These are phyloP conservation scores for Picea glauca DNA, from an alignment of 75 land plant genomes.

Conservation along the genomic window DNA sequence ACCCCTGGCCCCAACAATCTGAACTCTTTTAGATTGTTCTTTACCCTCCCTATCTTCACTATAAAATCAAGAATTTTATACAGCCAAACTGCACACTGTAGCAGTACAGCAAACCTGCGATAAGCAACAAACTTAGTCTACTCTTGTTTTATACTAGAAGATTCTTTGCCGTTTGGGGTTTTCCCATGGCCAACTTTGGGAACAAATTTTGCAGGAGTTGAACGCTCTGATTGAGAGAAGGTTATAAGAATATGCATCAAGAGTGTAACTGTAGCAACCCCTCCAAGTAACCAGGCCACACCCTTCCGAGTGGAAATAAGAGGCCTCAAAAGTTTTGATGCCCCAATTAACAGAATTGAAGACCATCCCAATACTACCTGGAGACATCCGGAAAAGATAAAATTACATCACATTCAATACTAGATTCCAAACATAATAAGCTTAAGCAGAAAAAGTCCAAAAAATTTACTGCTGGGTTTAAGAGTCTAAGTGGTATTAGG, in stretches of 20 bases:
- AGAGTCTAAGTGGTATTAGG: neutral
- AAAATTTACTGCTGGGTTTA: neutral
- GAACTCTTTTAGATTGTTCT: neutral
- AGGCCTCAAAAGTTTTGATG: constrained; percentile 28
- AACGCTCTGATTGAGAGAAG: constrained; percentile 81
- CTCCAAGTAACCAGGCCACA: constrained; percentile 42
- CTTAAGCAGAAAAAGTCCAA: neutral
- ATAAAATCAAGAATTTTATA: constrained; percentile 1
- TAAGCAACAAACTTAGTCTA: constrained; percentile 1
- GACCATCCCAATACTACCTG: constrained; percentile 52
- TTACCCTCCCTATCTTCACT: neutral
- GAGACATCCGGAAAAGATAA: constrained; percentile 30
- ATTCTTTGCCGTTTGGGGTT: neutral
- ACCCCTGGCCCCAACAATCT: neutral
- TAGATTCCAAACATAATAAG: neutral
- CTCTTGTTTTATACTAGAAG: neutral
- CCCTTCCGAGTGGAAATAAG: constrained; percentile 61
- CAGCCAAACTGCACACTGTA: neutral
- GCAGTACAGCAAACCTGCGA: neutral
- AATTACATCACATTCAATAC: constrained; percentile 21
- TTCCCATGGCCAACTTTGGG: constrained; percentile 9
- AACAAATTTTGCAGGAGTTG: constrained; percentile 49
- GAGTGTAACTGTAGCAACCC: constrained; percentile 41
- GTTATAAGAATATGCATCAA: constrained; percentile 64
- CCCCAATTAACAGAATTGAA: constrained; percentile 31